Evolutionary conservation across 2,329 filamentous ascomycete genomes (phyloP), one percentile per base, ranked within the genome.

Genomic region (Hortaea sp.): DNA sequence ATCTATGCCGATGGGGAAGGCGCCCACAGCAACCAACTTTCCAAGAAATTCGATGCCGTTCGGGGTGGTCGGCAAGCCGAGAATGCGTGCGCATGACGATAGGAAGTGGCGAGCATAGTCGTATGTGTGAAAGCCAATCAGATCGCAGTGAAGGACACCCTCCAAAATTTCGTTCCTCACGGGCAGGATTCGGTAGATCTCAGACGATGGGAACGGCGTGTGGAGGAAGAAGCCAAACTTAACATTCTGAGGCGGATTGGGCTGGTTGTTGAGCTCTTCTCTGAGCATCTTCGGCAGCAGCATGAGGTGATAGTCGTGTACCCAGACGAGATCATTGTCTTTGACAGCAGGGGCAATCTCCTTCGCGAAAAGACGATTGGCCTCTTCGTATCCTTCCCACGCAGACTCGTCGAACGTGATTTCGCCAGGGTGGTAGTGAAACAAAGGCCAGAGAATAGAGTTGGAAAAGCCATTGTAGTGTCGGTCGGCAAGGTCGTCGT

Each of bases 401-500:
- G 88, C 85, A 38, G 83, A 84, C 69, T 97, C 90, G 69, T 97
- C 89, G 66, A 97, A 97, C 39, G 88, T 95, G 59, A 97, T 95
- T 74, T 97, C 90, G 63, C 90, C 90, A 43, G 92, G 90, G 68
- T 98, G 92, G 70, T 97, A 97, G 72, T 97, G 92, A 74, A 98
- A 94, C 35, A 98, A 81, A 2, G 92, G 92, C 92, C 92, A 98
- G 50, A 98, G 82, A 65, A 97, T 97, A 6, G 88, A 94, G 69
- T 98, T 97, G 34, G 89, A 90, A 66, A 97, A 97, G 41, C 92
- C 92, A 63, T 98, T 98, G 75, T 98, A 97, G 69, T 97, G 92
- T 52, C 83, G 79, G 66, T 97, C 92, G 43, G 89, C 89, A 50
- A 97, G 77, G 56, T 97, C 88, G 59, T 95, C 88, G 50, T 89